Percentiles rank a stretch among this genome's conserved stretches.
These are phyloP conservation scores for Cryptococcus wingfieldii DNA, from an alignment of 1,284 basidiomycete genomes.

Conservation along the genomic window DNA sequence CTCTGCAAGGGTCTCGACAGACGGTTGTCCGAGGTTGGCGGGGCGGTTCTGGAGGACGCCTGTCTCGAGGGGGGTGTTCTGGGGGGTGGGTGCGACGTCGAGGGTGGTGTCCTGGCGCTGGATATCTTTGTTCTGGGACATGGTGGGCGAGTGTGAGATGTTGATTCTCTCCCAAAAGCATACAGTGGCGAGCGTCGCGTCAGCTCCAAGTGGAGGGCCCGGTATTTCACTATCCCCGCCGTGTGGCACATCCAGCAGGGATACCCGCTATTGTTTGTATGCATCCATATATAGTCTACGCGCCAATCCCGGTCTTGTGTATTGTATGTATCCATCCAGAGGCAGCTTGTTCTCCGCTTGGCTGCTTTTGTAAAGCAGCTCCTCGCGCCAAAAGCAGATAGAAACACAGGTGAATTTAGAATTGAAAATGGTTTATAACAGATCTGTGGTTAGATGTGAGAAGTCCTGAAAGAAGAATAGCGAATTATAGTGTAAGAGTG, in stretches of 20 bases:
- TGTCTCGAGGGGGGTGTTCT: conserved; percentile 72
- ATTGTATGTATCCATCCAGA: no score
- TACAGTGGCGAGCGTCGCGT: background rate
- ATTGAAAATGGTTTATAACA: no score
- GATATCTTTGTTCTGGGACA: conserved; percentile 44
- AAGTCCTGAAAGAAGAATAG: background rate
- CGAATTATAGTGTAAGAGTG: background rate
- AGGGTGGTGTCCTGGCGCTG: conserved; percentile 32
- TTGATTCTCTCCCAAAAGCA: background rate
- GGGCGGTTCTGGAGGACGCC: conserved; percentile 61
- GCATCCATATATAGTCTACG: no score
- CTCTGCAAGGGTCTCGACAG: conserved; percentile 65
- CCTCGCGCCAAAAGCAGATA: no score
- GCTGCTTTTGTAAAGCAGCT: no score
- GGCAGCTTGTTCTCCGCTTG: no score
- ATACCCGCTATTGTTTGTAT: no score
- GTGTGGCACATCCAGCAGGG: background rate
- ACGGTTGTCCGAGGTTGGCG: conserved; percentile 61
- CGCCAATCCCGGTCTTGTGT: no score
- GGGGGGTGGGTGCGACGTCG: conserved; percentile 65
- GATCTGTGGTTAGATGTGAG: no score
- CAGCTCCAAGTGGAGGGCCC: background rate
- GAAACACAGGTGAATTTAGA: no score
- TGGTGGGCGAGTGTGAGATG: conserved; percentile 9
- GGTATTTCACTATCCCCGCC: background rate